Conservation (phyloP, 2,329 filamentous ascomycete species). For the Keithomyces neogunnii region DNA sequence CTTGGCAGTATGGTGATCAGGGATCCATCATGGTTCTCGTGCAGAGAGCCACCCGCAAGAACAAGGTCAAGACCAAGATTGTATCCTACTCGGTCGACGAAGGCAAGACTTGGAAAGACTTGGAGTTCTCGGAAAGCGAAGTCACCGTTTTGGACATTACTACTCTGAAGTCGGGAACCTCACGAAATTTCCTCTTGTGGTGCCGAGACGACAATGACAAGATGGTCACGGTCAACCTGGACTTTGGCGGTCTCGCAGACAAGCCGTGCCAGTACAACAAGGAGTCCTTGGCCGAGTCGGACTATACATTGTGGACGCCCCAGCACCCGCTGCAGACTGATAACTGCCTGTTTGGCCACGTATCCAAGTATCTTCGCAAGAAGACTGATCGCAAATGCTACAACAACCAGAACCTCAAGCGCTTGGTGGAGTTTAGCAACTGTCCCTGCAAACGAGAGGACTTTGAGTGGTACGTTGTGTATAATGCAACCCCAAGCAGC, state of each 20-base stretch:
- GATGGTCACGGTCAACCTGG: slow-evolving; percentile 70
- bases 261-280: slow-evolving; percentile 64
- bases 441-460: slow-evolving; percentile 79
- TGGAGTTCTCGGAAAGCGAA: slow-evolving; percentile 62
- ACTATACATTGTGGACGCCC: slow-evolving; percentile 85
- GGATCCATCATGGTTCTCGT: slow-evolving; percentile 89
- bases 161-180: slow-evolving; percentile 80
- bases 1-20: slow-evolving; percentile 94
- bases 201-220: slow-evolving; percentile 48
- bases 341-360: slow-evolving; percentile 87
- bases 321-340: slow-evolving; percentile 70
- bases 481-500: not conserved
- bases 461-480: slow-evolving; percentile 68
- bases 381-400: slow-evolving; percentile 70
- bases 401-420: slow-evolving; percentile 65
- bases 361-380: slow-evolving; percentile 85
- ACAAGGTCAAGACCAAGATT: slow-evolving; percentile 56
- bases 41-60: slow-evolving; percentile 58
- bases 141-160: slow-evolving; percentile 73
- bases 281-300: slow-evolving; percentile 36
- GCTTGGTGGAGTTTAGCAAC: slow-evolving; percentile 64
- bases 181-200: slow-evolving; percentile 90
- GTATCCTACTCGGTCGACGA: slow-evolving; percentile 75
- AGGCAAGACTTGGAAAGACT: slow-evolving; percentile 69
- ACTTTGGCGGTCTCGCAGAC: slow-evolving; percentile 76